phyloP scores from a whole-genome alignment of 371 early-diverging fungal species.

The Entomophthora muscae region DNA sequence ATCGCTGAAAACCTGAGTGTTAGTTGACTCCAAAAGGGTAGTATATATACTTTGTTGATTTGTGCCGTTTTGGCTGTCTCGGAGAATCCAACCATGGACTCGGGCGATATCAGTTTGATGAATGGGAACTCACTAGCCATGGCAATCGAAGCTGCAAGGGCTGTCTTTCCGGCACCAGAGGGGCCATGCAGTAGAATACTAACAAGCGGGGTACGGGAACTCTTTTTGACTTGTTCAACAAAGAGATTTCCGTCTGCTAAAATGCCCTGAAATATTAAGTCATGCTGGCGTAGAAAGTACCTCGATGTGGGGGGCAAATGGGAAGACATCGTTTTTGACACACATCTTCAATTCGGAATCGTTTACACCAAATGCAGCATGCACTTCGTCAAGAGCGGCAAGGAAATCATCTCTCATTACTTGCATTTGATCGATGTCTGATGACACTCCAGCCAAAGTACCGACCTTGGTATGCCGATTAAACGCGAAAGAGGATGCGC shows the following conservation, averaged over 20 bases:
- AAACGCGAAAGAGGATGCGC: conserved; percentile 98
- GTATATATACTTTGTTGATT: conserved; percentile 55
- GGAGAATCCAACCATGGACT: conserved; percentile 88
- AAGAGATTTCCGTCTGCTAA: conserved; percentile 65
- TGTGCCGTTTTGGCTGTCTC: conserved; percentile 86
- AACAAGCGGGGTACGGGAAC: conserved; percentile 68
- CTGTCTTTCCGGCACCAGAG: conserved; percentile 93
- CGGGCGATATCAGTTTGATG: conserved; percentile 96
- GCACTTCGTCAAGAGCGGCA: conserved; percentile 89
- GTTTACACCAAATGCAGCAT: conserved; percentile 94
- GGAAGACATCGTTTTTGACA: conserved; percentile 69
- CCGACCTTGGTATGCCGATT: conserved; percentile 93
- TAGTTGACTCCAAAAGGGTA: not conserved
- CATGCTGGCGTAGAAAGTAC: conserved; percentile 16
- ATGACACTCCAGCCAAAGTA: conserved; percentile 51
- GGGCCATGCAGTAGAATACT: conserved; percentile 80
- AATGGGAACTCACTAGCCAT: conserved; percentile 92
- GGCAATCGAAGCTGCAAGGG: conserved; percentile 93
- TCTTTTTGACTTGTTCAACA: conserved; percentile 72
- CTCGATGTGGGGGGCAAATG: conserved; percentile 48
- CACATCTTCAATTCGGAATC: conserved; percentile 82
- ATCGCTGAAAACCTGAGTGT: conserved; percentile 68
- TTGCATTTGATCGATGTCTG: conserved; percentile 76
- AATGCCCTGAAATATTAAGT: conserved; percentile 27
- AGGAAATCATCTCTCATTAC: conserved; percentile 88